These are phyloP conservation scores for Alnus glutinosa DNA, from an alignment of 306 rosid genomes.

Conservation along the genomic window DNA sequence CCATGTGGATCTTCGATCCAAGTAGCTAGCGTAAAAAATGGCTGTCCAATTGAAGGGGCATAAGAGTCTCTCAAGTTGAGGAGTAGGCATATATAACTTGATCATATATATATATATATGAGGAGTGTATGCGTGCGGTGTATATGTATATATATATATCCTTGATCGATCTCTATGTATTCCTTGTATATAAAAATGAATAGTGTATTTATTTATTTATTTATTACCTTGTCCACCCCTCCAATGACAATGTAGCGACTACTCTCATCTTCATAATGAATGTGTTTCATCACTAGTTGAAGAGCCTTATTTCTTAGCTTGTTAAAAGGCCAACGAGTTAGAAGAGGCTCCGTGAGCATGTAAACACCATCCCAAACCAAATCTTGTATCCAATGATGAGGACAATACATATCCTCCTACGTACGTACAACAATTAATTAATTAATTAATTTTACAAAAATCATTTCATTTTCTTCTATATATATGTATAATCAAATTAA, in stretches of 20 bases:
- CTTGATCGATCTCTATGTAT: too few species aligned
- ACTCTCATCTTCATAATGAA: constrained; percentile 41
- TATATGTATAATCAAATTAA: too few species aligned
- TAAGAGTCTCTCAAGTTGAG: neutral
- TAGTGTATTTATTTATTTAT: neutral
- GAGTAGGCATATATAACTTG: neutral
- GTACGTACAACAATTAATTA: neutral
- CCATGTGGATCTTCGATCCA: constrained; percentile 52
- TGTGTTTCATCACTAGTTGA: constrained; percentile 16
- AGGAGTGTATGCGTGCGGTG: too few species aligned
- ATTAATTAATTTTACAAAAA: neutral
- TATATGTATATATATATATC: too few species aligned
- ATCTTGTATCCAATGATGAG: constrained; percentile 32
- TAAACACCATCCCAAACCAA: constrained; percentile 35
- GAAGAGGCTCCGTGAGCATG: constrained; percentile 32
- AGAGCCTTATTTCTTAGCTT: constrained; percentile 36
- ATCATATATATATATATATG: too few species aligned
- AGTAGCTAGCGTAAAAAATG: constrained; percentile 36
- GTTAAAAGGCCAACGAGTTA: constrained; percentile 25
- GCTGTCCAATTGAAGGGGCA: constrained; percentile 18
- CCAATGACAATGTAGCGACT: constrained; percentile 48
- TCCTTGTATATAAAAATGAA: neutral
- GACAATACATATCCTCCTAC: constrained; percentile 40
- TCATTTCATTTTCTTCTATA: neutral
- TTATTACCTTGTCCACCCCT: constrained; percentile 30